phyloP scores from a whole-genome alignment of 257 asterid species.

The Fraxinus cuspidata region DNA sequence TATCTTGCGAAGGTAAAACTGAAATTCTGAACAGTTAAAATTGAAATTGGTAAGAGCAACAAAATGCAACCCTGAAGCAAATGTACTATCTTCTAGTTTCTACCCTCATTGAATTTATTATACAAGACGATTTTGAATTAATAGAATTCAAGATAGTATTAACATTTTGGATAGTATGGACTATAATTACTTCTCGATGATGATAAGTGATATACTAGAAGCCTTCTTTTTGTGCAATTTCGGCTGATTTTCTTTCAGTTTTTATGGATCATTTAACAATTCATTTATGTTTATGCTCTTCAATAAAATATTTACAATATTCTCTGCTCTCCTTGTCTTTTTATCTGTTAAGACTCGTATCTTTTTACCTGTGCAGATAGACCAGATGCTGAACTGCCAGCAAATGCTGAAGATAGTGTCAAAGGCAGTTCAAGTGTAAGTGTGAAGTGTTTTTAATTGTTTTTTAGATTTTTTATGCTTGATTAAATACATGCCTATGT shows the following conservation, averaged over 20 bases:
- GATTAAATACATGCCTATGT: background rate
- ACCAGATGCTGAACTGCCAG: slow-evolving; percentile 19
- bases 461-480: background rate
- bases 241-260: background rate
- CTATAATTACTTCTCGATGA: background rate
- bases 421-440: slow-evolving; percentile 36
- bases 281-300: background rate
- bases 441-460: background rate
- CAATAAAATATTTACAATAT: background rate
- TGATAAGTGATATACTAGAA: background rate
- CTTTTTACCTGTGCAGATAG: slow-evolving; percentile 27
- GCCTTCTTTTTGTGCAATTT: background rate
- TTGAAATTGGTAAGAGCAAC: background rate
- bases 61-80: background rate
- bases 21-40: background rate
- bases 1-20: background rate
- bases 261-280: background rate
- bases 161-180: background rate
- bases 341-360: background rate
- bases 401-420: slow-evolving; percentile 26
- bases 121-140: background rate
- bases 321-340: background rate
- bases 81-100: background rate
- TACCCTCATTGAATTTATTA: background rate
- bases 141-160: background rate